Conservation (phyloP, 495 filamentous ascomycete genomes). For the Evernia prunastri region DNA sequence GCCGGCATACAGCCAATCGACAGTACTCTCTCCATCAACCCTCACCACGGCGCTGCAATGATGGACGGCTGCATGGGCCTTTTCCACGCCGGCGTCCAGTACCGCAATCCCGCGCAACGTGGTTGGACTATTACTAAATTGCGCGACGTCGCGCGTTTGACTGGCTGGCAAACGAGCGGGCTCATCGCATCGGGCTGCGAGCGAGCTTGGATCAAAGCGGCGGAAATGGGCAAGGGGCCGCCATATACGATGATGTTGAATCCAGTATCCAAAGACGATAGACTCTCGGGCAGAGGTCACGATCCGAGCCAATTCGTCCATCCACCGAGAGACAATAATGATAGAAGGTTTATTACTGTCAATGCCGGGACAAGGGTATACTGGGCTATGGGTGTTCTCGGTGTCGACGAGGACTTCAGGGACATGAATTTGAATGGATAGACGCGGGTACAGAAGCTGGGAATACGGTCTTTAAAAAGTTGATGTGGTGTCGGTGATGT, state of each 20-base stretch:
- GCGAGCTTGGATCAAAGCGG: conserved; percentile 68
- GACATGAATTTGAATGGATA: conserved; percentile 33
- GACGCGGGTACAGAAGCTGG: conserved; percentile 5
- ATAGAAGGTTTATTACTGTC: conserved; percentile 47
- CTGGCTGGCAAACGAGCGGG: conserved; percentile 77
- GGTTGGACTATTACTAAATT: conserved; percentile 68
- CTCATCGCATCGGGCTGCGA: conserved; percentile 81
- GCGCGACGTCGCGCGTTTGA: conserved; percentile 66
- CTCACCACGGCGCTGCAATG: conserved; percentile 71
- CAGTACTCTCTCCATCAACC: conserved; percentile 56
- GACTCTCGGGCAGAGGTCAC: conserved; percentile 25
- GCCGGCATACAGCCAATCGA: conserved; percentile 68
- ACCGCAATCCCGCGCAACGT: conserved; percentile 62
- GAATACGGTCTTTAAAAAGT: background rate
- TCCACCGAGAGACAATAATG: conserved; percentile 34
- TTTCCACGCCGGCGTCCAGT: conserved; percentile 85
- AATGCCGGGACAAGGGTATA: conserved; percentile 37
- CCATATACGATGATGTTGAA: conserved; percentile 52
- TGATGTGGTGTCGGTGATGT: background rate
- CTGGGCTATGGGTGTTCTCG: conserved; percentile 56
- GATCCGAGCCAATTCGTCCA: conserved; percentile 24
- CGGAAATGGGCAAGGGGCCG: conserved; percentile 65
- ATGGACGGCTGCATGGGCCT: conserved; percentile 72
- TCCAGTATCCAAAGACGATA: conserved; percentile 27
- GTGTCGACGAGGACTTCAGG: conserved; percentile 50